Conservation (phyloP, 106 monocot species). For the Acorus gramineus region DNA sequence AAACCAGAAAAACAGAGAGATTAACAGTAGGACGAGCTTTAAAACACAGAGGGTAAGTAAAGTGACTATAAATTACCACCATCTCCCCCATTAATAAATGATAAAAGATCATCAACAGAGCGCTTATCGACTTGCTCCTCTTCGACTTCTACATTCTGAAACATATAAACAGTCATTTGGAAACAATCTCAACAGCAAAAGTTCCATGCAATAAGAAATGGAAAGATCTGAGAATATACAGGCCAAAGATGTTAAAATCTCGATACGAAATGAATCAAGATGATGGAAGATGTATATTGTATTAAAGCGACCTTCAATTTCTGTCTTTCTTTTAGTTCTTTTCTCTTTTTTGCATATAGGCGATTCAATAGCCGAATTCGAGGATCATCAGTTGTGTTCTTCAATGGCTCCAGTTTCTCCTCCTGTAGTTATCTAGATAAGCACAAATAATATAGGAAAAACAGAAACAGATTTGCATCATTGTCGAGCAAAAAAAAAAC, state of each 20-base stretch:
- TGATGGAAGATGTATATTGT: too few relatives aligned
- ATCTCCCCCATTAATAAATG: slow-evolving; percentile 84
- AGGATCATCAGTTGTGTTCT: slow-evolving; percentile 82
- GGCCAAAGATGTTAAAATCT: too few relatives aligned
- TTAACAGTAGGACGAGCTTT: too few relatives aligned
- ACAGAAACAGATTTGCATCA: neutral
- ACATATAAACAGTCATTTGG: slow-evolving; percentile 4
- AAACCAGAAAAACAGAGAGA: too few relatives aligned
- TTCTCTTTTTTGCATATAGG: slow-evolving; percentile 90
- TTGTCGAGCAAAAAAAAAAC: neutral
- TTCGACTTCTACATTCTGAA: slow-evolving; percentile 55
- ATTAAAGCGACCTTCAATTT: slow-evolving; percentile 50
- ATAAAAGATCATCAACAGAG: slow-evolving; percentile 92
- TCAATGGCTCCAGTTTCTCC: slow-evolving; percentile 89
- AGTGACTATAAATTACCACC: slow-evolving; percentile 32
- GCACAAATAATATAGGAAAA: neutral
- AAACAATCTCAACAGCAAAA: neutral
- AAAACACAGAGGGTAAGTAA: neutral
- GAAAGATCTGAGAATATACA: neutral
- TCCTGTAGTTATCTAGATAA: slow-evolving; percentile 32
- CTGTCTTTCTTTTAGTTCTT: slow-evolving; percentile 78
- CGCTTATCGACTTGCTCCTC: slow-evolving; percentile 74
- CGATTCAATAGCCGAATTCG: slow-evolving; percentile 79
- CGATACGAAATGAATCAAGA: too few relatives aligned
- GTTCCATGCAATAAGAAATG: neutral